A percentile compares a stretch with the other conserved stretches of the same genome.
Conservation (phyloP, 371 early-diverging fungal genomes). For the Mortierella sp. region DNA sequence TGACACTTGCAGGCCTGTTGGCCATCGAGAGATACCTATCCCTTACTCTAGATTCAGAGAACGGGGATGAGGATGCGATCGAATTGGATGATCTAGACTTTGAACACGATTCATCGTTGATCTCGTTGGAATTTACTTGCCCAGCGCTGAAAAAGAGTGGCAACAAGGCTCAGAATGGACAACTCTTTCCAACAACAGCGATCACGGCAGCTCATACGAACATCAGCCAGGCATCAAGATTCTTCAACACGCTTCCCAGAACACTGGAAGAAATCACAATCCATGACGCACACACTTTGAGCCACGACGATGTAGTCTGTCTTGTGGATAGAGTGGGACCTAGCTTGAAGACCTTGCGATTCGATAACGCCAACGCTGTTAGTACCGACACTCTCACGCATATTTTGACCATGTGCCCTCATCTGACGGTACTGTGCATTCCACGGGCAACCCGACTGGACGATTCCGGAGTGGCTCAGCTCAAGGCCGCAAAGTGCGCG, state of each 20-base stretch:
- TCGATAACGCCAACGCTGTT: conserved; percentile 35
- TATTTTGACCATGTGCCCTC: conserved; percentile 23
- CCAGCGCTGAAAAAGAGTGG: conserved; percentile 12
- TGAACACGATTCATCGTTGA: conserved; percentile 7
- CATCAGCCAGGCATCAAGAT: conserved; percentile 15
- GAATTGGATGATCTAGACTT: background rate
- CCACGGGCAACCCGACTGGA: conserved; percentile 37
- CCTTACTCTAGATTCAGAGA: background rate
- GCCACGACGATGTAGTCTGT: conserved; percentile 21
- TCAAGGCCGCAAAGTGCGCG: conserved; percentile 30
- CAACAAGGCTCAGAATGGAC: background rate
- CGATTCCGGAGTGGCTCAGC: conserved; percentile 25
- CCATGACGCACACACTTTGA: conserved; percentile 19
- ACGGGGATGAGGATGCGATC: background rate
- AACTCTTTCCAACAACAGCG: background rate
- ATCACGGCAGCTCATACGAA: background rate
- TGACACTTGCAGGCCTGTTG: conserved; percentile 27
- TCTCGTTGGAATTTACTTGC: conserved; percentile 35
- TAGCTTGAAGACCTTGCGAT: conserved; percentile 16
- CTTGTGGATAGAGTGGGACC: conserved; percentile 32
- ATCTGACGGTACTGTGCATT: conserved; percentile 30
- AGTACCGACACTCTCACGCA: conserved; percentile 26
- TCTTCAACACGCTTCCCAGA: conserved; percentile 32
- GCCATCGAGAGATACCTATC: conserved; percentile 17
- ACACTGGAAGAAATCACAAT: conserved; percentile 41